Conservation (phyloP, 306 rosid genomes). For the Glycine latifolia region DNA sequence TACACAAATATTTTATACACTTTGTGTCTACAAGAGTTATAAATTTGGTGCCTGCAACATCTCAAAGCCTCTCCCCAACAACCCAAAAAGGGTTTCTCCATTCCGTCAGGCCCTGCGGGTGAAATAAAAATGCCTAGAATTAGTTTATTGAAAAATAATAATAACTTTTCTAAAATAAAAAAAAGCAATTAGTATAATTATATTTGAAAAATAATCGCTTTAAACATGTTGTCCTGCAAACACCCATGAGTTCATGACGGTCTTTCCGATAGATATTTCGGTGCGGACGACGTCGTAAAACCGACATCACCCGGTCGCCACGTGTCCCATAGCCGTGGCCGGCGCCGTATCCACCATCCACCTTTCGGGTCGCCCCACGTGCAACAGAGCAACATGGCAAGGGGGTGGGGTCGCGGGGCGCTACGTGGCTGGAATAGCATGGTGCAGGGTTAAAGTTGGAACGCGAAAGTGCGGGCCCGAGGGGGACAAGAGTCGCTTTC, state of each 20-base stretch:
- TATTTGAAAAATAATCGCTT: neutral
- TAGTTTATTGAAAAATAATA: no score
- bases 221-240: neutral
- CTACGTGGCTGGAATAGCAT: slow-evolving; percentile 43
- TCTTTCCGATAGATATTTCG: slow-evolving; percentile 36
- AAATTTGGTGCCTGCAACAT: no score
- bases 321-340: slow-evolving; percentile 27
- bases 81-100: no score
- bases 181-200: neutral
- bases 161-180: neutral
- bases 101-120: no score
- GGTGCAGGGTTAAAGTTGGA: slow-evolving; percentile 39
- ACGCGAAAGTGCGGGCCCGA: slow-evolving; percentile 40
- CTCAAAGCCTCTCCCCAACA: no score
- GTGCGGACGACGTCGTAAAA: slow-evolving; percentile 36
- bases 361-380: slow-evolving; percentile 38
- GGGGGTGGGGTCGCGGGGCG: neutral
- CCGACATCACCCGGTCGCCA: slow-evolving; percentile 27
- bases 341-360: slow-evolving; percentile 4
- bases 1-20: no score
- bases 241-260: neutral
- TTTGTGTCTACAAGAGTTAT: no score
- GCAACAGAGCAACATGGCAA: slow-evolving; percentile 21
- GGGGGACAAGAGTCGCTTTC: slow-evolving; percentile 43
- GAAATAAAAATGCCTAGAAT: no score